Conservation (phyloP, 495 filamentous ascomycete genomes). For the Penicillium lividum region DNA sequence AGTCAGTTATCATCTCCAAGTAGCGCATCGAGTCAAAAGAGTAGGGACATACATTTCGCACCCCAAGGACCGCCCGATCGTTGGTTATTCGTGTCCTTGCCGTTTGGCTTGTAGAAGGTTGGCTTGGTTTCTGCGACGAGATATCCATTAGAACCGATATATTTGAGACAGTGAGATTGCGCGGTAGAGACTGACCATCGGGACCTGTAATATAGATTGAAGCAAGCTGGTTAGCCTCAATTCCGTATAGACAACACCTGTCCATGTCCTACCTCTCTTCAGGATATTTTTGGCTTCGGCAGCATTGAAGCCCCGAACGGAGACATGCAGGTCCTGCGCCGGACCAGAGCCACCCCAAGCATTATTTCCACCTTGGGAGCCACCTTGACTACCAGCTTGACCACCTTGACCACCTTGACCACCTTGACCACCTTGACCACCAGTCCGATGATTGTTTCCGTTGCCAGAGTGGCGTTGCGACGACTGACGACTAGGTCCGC, state of each 20-base stretch:
- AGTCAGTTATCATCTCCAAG: conserved; percentile 15
- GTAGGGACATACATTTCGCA: conserved; percentile 44
- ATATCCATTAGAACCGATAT: conserved; percentile 5
- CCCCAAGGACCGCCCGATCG: conserved; percentile 48
- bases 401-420: conserved; percentile 31
- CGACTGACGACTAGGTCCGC: conserved; percentile 45
- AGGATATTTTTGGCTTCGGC: conserved; percentile 45
- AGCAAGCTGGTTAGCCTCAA: conserved; percentile 4
- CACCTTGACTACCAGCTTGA: conserved; percentile 24
- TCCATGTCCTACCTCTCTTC: conserved; percentile 35
- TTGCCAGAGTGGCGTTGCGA: conserved; percentile 40
- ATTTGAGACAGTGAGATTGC: background rate
- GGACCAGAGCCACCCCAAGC: conserved; percentile 32
- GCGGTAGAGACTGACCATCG: conserved; percentile 24
- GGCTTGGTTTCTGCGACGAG: conserved; percentile 34
- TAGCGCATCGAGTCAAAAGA: background rate
- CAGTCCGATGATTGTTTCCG: conserved; percentile 25
- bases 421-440: conserved; percentile 32
- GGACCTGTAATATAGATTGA: conserved; percentile 24
- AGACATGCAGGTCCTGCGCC: conserved; percentile 44
- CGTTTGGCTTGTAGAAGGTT: conserved; percentile 40
- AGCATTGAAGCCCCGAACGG: conserved; percentile 51
- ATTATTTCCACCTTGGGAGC: conserved; percentile 32
- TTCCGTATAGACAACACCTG: background rate
- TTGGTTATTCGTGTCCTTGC: conserved; percentile 42